Conservation (phyloP, 1,284 basidiomycete species). For the Athelia sp. region DNA sequence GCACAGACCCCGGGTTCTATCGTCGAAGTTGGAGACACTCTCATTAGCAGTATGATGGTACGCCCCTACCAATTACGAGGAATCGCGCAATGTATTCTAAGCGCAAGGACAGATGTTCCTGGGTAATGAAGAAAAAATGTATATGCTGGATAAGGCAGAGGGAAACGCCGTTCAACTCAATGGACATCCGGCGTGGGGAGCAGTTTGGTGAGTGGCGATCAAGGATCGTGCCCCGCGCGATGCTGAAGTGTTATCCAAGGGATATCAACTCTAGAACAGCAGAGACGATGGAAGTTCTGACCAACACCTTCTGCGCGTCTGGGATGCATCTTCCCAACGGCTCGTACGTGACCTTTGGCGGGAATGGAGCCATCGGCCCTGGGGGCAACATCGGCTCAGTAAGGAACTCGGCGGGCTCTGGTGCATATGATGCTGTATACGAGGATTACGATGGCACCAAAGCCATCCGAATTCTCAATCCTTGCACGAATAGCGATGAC, state of each 20-base stretch:
- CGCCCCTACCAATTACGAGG: slow-evolving; percentile 13
- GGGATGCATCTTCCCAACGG: slow-evolving; percentile 68
- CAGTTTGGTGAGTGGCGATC: slow-evolving; percentile 30
- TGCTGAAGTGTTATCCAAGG: slow-evolving; percentile 21
- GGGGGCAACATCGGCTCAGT: slow-evolving; percentile 61
- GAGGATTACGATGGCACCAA: slow-evolving; percentile 63
- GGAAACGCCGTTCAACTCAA: slow-evolving; percentile 34
- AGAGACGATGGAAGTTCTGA: slow-evolving; percentile 64
- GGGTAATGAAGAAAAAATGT: slow-evolving; percentile 41
- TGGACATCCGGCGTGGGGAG: slow-evolving; percentile 37
- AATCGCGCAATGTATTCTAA: not conserved
- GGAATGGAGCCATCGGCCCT: slow-evolving; percentile 73
- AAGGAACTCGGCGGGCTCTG: slow-evolving; percentile 38
- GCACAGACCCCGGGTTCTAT: slow-evolving; percentile 38
- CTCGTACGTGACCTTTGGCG: slow-evolving; percentile 61
- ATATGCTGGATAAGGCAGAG: slow-evolving; percentile 45
- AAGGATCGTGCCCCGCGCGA: not conserved
- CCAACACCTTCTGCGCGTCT: slow-evolving; percentile 82
- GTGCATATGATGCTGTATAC: slow-evolving; percentile 54
- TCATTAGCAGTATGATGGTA: slow-evolving; percentile 65
- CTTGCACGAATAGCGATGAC: slow-evolving; percentile 57
- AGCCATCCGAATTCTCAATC: slow-evolving; percentile 71
- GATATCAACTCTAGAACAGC: slow-evolving; percentile 48
- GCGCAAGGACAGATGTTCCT: slow-evolving; percentile 45
- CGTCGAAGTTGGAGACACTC: slow-evolving; percentile 46